Evolutionary conservation across 73 alveolate genomes (phyloP).

Genomic region (Paramecium tetraurelia): DNA sequence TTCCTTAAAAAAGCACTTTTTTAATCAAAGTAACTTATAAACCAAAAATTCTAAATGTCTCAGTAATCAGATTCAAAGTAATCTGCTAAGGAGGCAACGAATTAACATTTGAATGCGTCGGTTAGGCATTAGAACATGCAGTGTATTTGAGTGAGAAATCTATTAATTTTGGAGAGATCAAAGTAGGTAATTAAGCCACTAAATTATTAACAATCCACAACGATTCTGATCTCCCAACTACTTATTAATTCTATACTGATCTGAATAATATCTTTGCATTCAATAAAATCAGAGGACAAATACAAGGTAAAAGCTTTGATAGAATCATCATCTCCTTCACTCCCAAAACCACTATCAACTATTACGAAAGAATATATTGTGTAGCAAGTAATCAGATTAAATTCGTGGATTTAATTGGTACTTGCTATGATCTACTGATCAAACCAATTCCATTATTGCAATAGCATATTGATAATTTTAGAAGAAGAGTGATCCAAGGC

Average conservation of each 20-base stretch:
- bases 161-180: constrained; percentile 94
- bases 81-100: constrained; percentile 92
- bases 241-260: constrained; percentile 85
- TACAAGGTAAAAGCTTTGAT: constrained; percentile 80
- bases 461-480: constrained; percentile 90
- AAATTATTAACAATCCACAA: constrained; percentile 92
- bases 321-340: constrained; percentile 90
- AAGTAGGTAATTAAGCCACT: constrained; percentile 84
- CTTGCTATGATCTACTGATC: constrained; percentile 92
- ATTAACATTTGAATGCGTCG: constrained; percentile 83
- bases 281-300: constrained; percentile 86
- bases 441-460: constrained; percentile 94
- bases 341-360: constrained; percentile 88
- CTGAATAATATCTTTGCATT: constrained; percentile 82
- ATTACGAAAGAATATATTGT: constrained; percentile 92
- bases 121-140: constrained; percentile 86
- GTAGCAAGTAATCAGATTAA: constrained; percentile 88
- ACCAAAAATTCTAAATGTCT: constrained; percentile 84
- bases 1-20: constrained; percentile 92
- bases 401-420: constrained; percentile 93
- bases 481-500: constrained; percentile 94
- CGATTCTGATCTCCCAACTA: constrained; percentile 89
- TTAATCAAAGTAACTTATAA: constrained; percentile 83
- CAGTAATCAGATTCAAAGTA: constrained; percentile 87
- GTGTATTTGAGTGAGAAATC: constrained; percentile 81